phyloP scores from a whole-genome alignment of 164 flowering plant species.

The Euptelea pleiosperma region DNA sequence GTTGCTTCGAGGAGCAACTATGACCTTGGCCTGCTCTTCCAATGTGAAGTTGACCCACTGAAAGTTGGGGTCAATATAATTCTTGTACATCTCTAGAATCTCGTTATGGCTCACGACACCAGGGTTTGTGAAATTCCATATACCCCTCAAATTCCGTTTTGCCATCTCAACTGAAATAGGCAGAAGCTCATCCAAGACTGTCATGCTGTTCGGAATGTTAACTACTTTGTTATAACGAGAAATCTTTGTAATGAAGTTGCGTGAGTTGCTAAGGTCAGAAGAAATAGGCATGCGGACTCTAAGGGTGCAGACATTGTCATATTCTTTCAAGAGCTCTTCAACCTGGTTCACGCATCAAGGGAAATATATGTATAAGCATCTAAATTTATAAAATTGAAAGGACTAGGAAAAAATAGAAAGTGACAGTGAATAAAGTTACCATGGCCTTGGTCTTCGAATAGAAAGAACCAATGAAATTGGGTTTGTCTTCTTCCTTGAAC shows the following conservation, averaged over 20 bases:
- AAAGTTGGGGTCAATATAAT: constrained; percentile 9
- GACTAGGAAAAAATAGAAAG: too few relatives aligned
- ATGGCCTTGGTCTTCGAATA: constrained; percentile 30
- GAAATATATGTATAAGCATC: background rate
- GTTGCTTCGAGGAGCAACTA: constrained; percentile 17
- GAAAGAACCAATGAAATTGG: constrained; percentile 21
- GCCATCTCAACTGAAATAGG: constrained; percentile 14
- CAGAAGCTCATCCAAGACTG: constrained; percentile 13
- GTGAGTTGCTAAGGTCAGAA: constrained; percentile 23
- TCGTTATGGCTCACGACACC: constrained; percentile 27
- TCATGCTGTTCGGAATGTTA: constrained; percentile 24
- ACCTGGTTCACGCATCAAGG: constrained; percentile 7
- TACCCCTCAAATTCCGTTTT: constrained; percentile 15
- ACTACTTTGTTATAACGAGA: constrained; percentile 25
- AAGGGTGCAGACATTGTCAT: constrained; percentile 27
- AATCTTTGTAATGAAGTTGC: constrained; percentile 27
- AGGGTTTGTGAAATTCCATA: constrained; percentile 27
- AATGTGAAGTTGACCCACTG: constrained; percentile 11
- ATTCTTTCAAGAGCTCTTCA: constrained; percentile 26
- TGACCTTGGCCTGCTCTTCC: constrained; percentile 16
- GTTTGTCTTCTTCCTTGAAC: constrained; percentile 17
- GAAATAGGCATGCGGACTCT: constrained; percentile 29
- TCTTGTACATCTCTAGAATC: constrained; percentile 25
- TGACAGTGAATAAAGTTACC: constrained; percentile 10
- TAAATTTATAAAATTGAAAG: background rate